These are phyloP conservation scores for Naganishia sp. DNA, from an alignment of 1,284 basidiomycete genomes.

Conservation along the genomic window DNA sequence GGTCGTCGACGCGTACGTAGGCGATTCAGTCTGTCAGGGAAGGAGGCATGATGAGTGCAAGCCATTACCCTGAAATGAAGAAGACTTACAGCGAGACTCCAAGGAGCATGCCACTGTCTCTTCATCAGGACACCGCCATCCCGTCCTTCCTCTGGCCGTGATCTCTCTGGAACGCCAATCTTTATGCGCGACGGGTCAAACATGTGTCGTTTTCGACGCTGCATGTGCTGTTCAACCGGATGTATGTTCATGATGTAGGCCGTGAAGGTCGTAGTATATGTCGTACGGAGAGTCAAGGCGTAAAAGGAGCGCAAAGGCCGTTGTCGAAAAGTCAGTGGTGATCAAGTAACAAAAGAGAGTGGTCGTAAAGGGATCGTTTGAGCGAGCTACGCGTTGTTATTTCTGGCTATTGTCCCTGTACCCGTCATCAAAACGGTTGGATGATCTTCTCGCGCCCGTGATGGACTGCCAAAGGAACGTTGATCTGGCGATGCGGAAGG, in stretches of 20 bases:
- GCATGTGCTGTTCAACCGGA: not conserved
- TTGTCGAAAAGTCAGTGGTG: not conserved
- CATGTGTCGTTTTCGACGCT: constrained; percentile 12
- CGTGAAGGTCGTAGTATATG: not conserved
- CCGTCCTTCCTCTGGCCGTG: not conserved
- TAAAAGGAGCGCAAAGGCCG: too few relatives aligned
- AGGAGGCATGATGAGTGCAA: not conserved
- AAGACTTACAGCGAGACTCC: constrained; percentile 8
- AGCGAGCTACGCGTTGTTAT: not conserved
- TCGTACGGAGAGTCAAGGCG: not conserved
- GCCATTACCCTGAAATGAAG: not conserved
- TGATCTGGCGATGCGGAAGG: too few relatives aligned
- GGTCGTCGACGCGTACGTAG: not conserved
- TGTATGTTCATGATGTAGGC: constrained; percentile 12
- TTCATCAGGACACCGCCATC: not conserved
- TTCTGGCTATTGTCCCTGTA: constrained; percentile 6
- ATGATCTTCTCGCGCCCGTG: too few relatives aligned
- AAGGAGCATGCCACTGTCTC: constrained; percentile 22
- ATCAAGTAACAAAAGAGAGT: not conserved
- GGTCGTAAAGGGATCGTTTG: not conserved
- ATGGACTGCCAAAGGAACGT: too few relatives aligned
- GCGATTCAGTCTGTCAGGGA: not conserved
- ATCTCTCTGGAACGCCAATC: constrained; percentile 5
- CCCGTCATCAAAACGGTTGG: constrained; percentile 1
- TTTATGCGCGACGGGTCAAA: constrained; percentile 17